Base-by-base conservation (phyloP, 129 eudicot species). In the Mikania micrantha region DNA sequence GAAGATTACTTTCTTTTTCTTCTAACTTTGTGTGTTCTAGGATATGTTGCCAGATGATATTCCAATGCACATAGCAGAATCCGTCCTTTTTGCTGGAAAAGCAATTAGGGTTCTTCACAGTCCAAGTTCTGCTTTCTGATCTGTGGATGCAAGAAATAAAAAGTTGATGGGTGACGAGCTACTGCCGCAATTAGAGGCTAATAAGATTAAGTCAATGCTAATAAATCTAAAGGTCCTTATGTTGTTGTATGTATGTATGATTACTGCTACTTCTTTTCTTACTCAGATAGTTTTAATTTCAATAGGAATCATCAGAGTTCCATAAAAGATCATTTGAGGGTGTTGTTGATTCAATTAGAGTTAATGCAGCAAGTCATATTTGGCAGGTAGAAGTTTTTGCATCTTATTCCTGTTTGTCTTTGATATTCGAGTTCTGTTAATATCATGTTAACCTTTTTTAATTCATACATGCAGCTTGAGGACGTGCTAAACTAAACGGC, bases 41-140 rank as follows among this genome's bases (percentile, higher is more conserved):
- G 99, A 93, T 72, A 93, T 93, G 96, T 90, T 93, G 72, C 99
- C 99, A 29, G 99, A 89, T 38, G 84, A 93, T 79, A 85, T 93
- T 60, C 78, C 95, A 63, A 82, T 89, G 92, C 83, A 82, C 16
- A 84, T 89, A 32, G 95, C 96, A 38, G 99, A 89, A 81, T 93
- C 99, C 58, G 71, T 93, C 67, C 95, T 93, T 32, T 93, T 93
- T 79, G 96, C 96, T 76, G 99, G 99, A 72, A 93, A 93, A 85
- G 99, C 99, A 70, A 82, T 89, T 47, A 77, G 99, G 78, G 92
- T 93, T 73, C 90, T 93, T 66, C 86, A 95, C 44, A 93, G 89
- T 74, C 99, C 99, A 68, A 88, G 99, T 77, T 85, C 91, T 57
- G 82, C 85, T 24, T 85, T 86, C 74, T 75, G 78, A n/a, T 78